Base-by-base conservation (phyloP, 179 eudicot species). In the Spinacia oleracea region DNA sequence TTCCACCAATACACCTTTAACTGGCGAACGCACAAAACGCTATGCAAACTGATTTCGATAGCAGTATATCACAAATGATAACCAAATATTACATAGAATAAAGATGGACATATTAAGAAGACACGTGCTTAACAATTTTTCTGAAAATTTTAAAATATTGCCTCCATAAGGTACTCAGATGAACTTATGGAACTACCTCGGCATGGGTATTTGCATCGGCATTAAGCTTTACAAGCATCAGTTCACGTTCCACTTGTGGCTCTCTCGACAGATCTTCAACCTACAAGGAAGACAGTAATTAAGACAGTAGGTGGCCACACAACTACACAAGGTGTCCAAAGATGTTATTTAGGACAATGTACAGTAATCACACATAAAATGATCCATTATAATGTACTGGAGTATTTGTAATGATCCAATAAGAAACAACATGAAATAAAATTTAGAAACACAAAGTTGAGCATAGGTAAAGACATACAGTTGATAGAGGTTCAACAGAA, bases 221-320 rank as follows among this genome's bases (percentile, higher is more conserved):
- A 75, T 86, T 78, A 64, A 93, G 91, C 82, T 94, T 94, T 51
- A 94, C 82, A 75, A 94, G 98, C 96, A 93, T 90, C 73, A 94
- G 79, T 83, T 94, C 98, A 77, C 98, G 93, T 84, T 93, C 98
- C 75, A 94, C 98, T 60, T 91, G 98, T 20, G 98, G 87, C 82
- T 90, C 93, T 72, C 66, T 90, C 6, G 98, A 94, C 74, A 94
- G 77, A 87, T 94, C 98, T 89, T 90, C 98, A 43, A 94, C 97
- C 98, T 94, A 80, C 74, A 81, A 63, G 46, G 42, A 56, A 68
- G 42, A 65, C 42, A 70, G 27, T 20, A 40, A 53, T 42, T 31
- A 70, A 78, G 65, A 43, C 74, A 40, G 48, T 4, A 63, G 66
- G 60, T 29, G 16, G 67, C 56, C 62, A 59, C 45, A 25, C 55